Conservation (phyloP, 2,329 filamentous ascomycete species). For the Dothideomycetes sp. region DNA sequence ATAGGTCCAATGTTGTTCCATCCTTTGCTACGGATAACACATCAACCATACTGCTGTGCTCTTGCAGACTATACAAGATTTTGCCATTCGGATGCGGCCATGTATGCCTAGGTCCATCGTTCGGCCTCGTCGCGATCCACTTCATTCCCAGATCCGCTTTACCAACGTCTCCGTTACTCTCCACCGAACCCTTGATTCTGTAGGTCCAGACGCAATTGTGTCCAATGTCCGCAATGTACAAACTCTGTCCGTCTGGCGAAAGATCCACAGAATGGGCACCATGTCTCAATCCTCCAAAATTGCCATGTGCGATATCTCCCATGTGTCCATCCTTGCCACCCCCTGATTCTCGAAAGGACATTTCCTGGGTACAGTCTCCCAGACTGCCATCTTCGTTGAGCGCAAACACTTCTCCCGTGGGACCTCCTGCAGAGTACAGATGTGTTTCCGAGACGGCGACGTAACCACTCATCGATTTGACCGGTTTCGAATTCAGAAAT, state of each 20-base stretch:
- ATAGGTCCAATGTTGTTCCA: slow-evolving; percentile 22
- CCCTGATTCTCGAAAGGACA: slow-evolving; percentile 24
- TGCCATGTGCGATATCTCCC: slow-evolving; percentile 24
- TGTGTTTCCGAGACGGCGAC: slow-evolving; percentile 20
- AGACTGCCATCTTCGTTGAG: slow-evolving; percentile 23
- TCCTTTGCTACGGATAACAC: slow-evolving; percentile 23
- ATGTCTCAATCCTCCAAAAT: slow-evolving; percentile 28
- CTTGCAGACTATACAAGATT: slow-evolving; percentile 27
- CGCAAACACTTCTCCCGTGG: slow-evolving; percentile 26
- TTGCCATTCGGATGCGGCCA: slow-evolving; percentile 28
- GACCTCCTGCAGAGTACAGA: slow-evolving; percentile 26
- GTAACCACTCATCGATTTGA: slow-evolving; percentile 26
- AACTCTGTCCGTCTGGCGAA: slow-evolving; percentile 21
- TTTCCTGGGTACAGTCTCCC: slow-evolving; percentile 24
- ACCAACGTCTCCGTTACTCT: slow-evolving; percentile 14
- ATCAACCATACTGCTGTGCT: slow-evolving; percentile 30
- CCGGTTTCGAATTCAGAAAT: slow-evolving; percentile 25
- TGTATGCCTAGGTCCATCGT: slow-evolving; percentile 28
- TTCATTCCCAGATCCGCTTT: slow-evolving; percentile 22
- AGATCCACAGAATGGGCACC: slow-evolving; percentile 27
- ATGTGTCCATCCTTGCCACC: slow-evolving; percentile 20
- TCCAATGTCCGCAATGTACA: slow-evolving; percentile 29
- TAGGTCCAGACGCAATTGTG: slow-evolving; percentile 29
- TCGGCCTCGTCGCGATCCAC: slow-evolving; percentile 22
- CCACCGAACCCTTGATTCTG: slow-evolving; percentile 16